A percentile compares a stretch with the other conserved stretches of the same genome.
Evolutionary conservation across 2,329 filamentous ascomycete species (phyloP).

Genomic region (Aspergillus neotritici): DNA sequence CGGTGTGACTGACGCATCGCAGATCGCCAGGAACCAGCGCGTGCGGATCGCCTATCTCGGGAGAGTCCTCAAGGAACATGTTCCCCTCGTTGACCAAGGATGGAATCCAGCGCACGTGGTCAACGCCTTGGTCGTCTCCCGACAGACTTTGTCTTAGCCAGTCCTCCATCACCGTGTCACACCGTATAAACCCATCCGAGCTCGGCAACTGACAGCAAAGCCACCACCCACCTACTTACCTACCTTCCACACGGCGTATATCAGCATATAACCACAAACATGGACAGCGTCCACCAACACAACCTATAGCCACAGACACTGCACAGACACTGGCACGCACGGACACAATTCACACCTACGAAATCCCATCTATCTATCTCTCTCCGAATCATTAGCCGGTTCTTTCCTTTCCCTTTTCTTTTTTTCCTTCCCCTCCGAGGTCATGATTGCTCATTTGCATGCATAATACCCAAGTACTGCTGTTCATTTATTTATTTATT

Average conservation of each 20-base stretch:
- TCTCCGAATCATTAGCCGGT: too few species aligned
- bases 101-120: conserved; percentile 72
- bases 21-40: conserved; percentile 56
- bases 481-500: neutral
- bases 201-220: too few species aligned
- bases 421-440: neutral
- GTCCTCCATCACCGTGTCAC: neutral
- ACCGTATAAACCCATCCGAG: neutral
- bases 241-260: too few species aligned
- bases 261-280: too few species aligned
- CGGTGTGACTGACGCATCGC: conserved; percentile 6
- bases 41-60: conserved; percentile 76
- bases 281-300: too few species aligned
- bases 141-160: conserved; percentile 11
- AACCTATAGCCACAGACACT: too few species aligned
- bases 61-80: conserved; percentile 65
- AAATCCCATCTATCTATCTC: too few species aligned
- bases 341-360: too few species aligned
- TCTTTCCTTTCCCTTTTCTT: neutral
- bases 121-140: conserved; percentile 63
- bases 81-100: conserved; percentile 61
- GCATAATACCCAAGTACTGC: conserved; percentile 2
- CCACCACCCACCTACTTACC: too few species aligned
- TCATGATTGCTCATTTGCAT: neutral
- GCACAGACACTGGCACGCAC: too few species aligned